These are phyloP conservation scores for Pleurotus tuber-regium DNA, from an alignment of 768 basidiomycete species.

Conservation along the genomic window DNA sequence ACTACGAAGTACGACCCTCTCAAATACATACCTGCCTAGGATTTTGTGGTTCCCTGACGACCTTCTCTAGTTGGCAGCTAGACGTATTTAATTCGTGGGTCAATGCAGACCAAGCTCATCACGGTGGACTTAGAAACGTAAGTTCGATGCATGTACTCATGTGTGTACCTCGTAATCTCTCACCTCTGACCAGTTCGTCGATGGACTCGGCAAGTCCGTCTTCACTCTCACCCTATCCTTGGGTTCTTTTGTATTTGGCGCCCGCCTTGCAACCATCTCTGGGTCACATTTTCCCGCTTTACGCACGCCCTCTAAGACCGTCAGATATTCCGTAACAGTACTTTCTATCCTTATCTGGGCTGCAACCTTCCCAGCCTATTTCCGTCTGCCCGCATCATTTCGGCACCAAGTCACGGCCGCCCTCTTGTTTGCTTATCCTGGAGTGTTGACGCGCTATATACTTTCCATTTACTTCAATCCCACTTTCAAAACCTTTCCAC, in stretches of 20 bases:
- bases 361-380: slow-evolving; percentile 77
- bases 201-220: slow-evolving; percentile 77
- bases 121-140: slow-evolving; percentile 73
- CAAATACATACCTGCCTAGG: slow-evolving; percentile 38
- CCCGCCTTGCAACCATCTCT: slow-evolving; percentile 49
- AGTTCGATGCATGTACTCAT: slow-evolving; percentile 25
- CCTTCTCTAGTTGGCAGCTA: slow-evolving; percentile 94
- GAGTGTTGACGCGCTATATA: slow-evolving; percentile 79
- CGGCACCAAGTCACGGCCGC: slow-evolving; percentile 84
- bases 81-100: slow-evolving; percentile 86
- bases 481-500: slow-evolving; percentile 56
- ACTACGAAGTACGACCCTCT: background rate
- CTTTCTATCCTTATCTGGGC: slow-evolving; percentile 68
- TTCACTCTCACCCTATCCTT: slow-evolving; percentile 78
- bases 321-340: slow-evolving; percentile 50
- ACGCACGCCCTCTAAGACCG: slow-evolving; percentile 36
- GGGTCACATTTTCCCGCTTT: slow-evolving; percentile 39
- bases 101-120: slow-evolving; percentile 53
- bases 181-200: slow-evolving; percentile 61
- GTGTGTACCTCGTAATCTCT: slow-evolving; percentile 9
- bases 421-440: slow-evolving; percentile 86
- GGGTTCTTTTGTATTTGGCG: slow-evolving; percentile 76
- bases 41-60: slow-evolving; percentile 95
- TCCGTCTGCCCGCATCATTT: slow-evolving; percentile 62
- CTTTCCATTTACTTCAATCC: slow-evolving; percentile 74